These are phyloP conservation scores for Taxillus chinensis DNA, from an alignment of 164 flowering plant genomes.

Conservation along the genomic window DNA sequence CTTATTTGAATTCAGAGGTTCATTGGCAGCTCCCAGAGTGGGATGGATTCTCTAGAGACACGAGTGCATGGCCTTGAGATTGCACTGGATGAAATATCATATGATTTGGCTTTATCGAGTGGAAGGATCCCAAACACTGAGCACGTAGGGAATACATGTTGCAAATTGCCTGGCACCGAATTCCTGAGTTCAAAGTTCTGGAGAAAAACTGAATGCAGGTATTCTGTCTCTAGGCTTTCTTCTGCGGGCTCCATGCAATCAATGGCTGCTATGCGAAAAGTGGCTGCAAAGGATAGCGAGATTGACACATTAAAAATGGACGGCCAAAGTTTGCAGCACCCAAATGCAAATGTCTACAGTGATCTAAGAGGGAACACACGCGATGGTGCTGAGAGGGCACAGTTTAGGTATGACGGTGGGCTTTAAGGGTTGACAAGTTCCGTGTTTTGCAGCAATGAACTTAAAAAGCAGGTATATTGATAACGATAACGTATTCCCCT, in stretches of 20 bases:
- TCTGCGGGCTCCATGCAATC: conserved; percentile 29
- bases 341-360: conserved; percentile 32
- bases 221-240: conserved; percentile 30
- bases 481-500: background rate
- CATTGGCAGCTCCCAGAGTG: conserved; percentile 78
- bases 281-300: conserved; percentile 25
- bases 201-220: conserved; percentile 53
- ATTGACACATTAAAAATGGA: conserved; percentile 23
- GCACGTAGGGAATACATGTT: conserved; percentile 40
- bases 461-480: background rate
- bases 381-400: too few relatives aligned
- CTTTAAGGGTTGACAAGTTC: too few relatives aligned
- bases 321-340: conserved; percentile 33
- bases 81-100: conserved; percentile 74
- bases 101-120: conserved; percentile 63
- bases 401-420: too few relatives aligned
- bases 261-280: conserved; percentile 18
- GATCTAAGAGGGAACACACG: conserved; percentile 17
- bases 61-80: conserved; percentile 87
- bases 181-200: conserved; percentile 80
- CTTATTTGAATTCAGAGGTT: conserved; percentile 36
- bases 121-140: conserved; percentile 40
- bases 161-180: conserved; percentile 67
- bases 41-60: conserved; percentile 75
- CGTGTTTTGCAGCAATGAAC: background rate